phyloP scores from a whole-genome alignment of 1,139 yeast species.

The Kurtzmaniella quercitrusa region DNA sequence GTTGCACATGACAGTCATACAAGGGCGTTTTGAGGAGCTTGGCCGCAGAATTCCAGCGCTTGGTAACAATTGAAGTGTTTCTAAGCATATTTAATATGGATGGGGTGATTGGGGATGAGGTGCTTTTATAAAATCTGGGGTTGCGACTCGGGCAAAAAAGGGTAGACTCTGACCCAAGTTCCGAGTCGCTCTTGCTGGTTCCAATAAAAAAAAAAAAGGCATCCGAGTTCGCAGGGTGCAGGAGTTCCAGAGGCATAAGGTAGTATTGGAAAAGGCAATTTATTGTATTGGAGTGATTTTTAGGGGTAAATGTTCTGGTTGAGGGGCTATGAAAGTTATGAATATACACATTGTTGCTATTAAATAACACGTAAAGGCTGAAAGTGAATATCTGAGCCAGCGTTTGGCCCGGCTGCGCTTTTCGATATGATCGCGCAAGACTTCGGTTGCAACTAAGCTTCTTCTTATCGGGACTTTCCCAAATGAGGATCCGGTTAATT shows the following conservation, averaged over 20 bases:
- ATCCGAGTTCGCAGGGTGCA: too few species aligned
- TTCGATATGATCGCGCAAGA: neutral
- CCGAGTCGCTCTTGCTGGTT: too few species aligned
- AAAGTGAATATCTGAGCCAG: neutral
- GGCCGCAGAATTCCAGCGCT: constrained; percentile 25
- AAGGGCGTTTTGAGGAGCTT: constrained; percentile 66
- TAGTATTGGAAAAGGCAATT: too few species aligned
- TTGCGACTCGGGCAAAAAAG: neutral
- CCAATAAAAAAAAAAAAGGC: too few species aligned
- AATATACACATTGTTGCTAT: neutral
- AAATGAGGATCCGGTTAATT: too few species aligned
- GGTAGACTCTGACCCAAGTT: neutral
- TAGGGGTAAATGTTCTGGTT: neutral
- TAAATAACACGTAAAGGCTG: neutral
- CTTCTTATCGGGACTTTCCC: too few species aligned
- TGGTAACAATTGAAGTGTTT: constrained; percentile 4
- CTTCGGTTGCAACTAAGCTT: neutral
- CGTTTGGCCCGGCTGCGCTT: neutral
- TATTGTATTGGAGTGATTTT: too few species aligned
- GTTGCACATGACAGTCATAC: constrained; percentile 69
- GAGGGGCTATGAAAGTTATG: neutral
- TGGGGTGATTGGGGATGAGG: neutral
- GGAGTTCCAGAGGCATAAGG: too few species aligned
- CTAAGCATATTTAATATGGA: constrained; percentile 4
- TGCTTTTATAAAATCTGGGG: constrained; percentile 1